Conservation (phyloP, 2,329 filamentous ascomycete species). For the Paecilomyces niveus region DNA sequence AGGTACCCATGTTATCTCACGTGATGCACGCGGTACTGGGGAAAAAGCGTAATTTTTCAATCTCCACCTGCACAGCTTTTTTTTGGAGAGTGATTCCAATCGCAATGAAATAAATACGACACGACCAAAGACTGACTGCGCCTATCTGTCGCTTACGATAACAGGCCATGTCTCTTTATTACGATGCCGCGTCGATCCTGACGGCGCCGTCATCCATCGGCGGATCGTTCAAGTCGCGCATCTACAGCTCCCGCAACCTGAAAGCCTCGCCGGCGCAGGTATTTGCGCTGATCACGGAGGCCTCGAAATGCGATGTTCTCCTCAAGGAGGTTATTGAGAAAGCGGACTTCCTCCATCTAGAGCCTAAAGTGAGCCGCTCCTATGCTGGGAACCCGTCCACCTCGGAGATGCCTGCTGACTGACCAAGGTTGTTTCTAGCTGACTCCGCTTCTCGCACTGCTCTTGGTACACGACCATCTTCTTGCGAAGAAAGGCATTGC, state of each 20-base stretch:
- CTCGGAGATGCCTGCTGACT: conserved; percentile 24
- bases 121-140: background rate
- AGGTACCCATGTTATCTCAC: too few species aligned
- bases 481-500: conserved; percentile 76
- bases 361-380: conserved; percentile 65
- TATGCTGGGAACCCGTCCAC: background rate
- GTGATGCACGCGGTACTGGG: too few species aligned
- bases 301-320: conserved; percentile 81
- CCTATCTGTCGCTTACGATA: background rate
- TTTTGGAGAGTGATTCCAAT: background rate
- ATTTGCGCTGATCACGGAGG: conserved; percentile 79
- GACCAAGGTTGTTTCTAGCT: conserved; percentile 52
- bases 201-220: conserved; percentile 55
- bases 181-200: conserved; percentile 76
- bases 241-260: conserved; percentile 66
- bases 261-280: conserved; percentile 76
- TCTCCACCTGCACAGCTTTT: background rate
- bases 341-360: conserved; percentile 65
- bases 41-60: background rate
- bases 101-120: background rate
- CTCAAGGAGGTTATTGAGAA: conserved; percentile 86
- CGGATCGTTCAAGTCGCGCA: conserved; percentile 79
- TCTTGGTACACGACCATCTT: conserved; percentile 81
- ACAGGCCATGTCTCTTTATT: conserved; percentile 80
- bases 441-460: conserved; percentile 68